Evolutionary conservation across 306 rosid species (phyloP).

Genomic region (Glycyrrhiza uralensis): DNA sequence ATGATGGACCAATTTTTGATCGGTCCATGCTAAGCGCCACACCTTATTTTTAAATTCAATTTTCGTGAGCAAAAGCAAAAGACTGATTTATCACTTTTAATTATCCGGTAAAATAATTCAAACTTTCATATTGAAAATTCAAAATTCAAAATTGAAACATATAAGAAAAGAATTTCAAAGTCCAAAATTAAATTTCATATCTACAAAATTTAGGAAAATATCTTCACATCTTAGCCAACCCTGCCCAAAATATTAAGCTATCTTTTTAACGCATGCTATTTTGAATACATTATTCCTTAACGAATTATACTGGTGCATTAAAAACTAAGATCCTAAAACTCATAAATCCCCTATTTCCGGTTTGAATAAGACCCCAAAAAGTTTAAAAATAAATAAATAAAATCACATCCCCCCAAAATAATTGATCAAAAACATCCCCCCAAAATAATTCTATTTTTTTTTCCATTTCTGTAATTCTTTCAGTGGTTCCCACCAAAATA

Average conservation of each 20-base stretch:
- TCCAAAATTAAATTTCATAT: neutral
- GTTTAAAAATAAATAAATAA: neutral
- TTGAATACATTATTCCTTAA: neutral
- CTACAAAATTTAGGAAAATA: neutral
- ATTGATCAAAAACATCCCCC: too few relatives aligned
- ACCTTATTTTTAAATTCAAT: neutral
- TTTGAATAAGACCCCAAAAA: constrained; percentile 27
- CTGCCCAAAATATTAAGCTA: neutral
- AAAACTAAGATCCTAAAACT: neutral
- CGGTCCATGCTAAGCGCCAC: too few relatives aligned
- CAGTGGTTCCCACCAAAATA: neutral
- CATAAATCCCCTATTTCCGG: neutral
- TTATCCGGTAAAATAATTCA: neutral
- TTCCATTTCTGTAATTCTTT: too few relatives aligned
- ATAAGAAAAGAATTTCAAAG: neutral
- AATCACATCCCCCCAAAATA: neutral
- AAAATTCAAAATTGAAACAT: neutral
- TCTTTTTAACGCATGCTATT: neutral
- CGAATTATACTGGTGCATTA: neutral
- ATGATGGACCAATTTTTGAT: too few relatives aligned
- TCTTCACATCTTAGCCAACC: neutral
- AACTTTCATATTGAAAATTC: neutral
- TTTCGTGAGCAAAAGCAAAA: neutral
- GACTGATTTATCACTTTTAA: neutral
- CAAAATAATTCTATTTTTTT: too few relatives aligned